Percentiles rank a stretch among this genome's conserved stretches.
phyloP scores from a whole-genome alignment of 805 yeast genomes.

The Yamadazyma paraphyllophila region DNA sequence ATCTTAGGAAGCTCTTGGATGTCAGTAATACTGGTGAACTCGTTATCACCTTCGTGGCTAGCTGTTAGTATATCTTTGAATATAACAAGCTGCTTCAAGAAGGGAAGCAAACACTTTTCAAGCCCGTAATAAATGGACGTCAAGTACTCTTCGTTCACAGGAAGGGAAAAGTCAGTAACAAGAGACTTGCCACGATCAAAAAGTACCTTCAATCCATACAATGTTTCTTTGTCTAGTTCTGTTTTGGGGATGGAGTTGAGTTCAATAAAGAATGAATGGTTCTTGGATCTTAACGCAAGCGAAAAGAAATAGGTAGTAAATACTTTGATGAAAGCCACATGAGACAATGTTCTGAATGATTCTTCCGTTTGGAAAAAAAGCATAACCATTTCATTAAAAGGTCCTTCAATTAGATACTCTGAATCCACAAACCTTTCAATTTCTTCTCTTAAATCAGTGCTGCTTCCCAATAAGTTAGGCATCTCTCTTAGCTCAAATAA shows the following conservation, averaged over 20 bases:
- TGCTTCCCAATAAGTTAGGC: constrained; percentile 11
- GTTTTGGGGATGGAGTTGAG: constrained; percentile 1
- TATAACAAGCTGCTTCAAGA: constrained; percentile 33
- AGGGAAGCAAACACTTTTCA: constrained; percentile 29
- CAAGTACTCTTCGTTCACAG: constrained; percentile 4
- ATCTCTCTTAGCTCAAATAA: constrained; percentile 14
- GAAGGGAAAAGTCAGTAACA: constrained; percentile 1
- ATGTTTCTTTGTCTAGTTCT: not conserved
- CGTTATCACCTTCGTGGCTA: constrained; percentile 25
- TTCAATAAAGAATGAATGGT: not conserved
- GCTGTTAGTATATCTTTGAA: constrained; percentile 35
- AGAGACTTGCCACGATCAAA: constrained; percentile 9
- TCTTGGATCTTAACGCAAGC: constrained; percentile 10
- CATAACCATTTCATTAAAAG: constrained; percentile 37
- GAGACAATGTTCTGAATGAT: constrained; percentile 36
- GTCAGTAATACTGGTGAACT: constrained; percentile 15
- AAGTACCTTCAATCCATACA: constrained; percentile 3
- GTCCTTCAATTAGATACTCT: constrained; percentile 25
- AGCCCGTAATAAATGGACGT: constrained; percentile 16
- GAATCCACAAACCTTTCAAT: constrained; percentile 26
- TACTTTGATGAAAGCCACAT: constrained; percentile 29
- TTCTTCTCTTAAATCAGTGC: constrained; percentile 12
- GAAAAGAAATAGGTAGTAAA: constrained; percentile 25
- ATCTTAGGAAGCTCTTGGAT: constrained; percentile 18
- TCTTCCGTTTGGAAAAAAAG: constrained; percentile 46